Base-by-base conservation (phyloP, 2,329 filamentous ascomycete species). In the Pestalotiopsis fici region DNA sequence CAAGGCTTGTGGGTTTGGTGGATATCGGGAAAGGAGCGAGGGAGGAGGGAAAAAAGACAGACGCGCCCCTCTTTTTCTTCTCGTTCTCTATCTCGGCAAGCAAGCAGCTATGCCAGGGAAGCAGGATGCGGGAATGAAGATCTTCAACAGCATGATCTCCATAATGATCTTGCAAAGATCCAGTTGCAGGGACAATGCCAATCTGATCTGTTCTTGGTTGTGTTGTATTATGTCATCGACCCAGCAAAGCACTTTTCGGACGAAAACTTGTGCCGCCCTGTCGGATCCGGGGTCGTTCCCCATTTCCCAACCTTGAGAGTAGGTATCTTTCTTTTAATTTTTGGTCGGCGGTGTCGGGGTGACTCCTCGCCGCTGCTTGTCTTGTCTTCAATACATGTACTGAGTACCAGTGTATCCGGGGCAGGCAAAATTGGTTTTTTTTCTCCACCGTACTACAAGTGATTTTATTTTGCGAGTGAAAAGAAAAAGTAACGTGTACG, bases 221-320 rank as follows among this genome's bases (percentile, higher is more conserved):
- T 27, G n/a, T 27, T 59, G 27, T 59, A 59, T 65, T 65, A 65
- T 65, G 63, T 65, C 63, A 65, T 65, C 63, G 12, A 27, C 47
- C 18, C 60, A 50, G 43, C n/a, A 35, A 35, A 31, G 55, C 23
- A 27, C 27, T 27, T 35, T 59, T 31, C 35, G 63, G 31, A 57
- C 63, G 62, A 59, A 65, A 25, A 50, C 47, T 43, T 57, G 63
- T 31, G 54, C 54, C 47, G 50, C 37, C 28, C 35, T 57, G 43
- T 65, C 63, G 47, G 47, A 28, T 65, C 50, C 54, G 28, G 37
- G 18, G n/a, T 59, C 54, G 25, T n/a, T n/a, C 27, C 56, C 43
- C 43, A 21, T 50, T 21, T 21, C 18, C 43, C 43, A 21, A n/a
- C 43, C 28, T 13, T n/a, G 25, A 18, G 13, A 28, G 23, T 28